Base-by-base conservation (phyloP, 768 basidiomycete species). In the Mrakia frigida region DNA sequence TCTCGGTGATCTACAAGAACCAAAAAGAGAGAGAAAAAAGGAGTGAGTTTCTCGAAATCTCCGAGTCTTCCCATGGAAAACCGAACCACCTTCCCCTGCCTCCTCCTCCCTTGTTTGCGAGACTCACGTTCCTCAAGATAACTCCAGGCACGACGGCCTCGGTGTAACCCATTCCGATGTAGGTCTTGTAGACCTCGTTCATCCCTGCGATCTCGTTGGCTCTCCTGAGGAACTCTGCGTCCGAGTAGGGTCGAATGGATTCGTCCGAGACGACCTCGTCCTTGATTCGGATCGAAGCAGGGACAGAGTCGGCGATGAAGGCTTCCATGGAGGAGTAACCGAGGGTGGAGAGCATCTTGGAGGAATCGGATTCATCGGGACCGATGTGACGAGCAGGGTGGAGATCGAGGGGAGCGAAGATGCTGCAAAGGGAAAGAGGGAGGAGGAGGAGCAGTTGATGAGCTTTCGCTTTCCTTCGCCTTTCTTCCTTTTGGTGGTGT, bases 131-230 rank as follows among this genome's bases (percentile, higher is more conserved):
- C 78, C 95, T 90, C 80, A 96, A 86, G 83, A 97, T 93, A 70
- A 97, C 93, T 11, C 92, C 91, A n/a, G 95, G 95, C 6, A 96
- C 92, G 65, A 96, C 92, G 4, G 94, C 93, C 79, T 90, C 90
- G 82, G 95, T 92, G 84, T 97, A 99, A 13, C 97, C 96, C 93
- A 98, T 94, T 50, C 97, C 97, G 81, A 98, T 99, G 83, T 94
- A 98, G 81, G 90, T 95, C 86, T 90, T 92, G 83, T 91, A 91
- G 7, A 88, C 85, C 84, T 90, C 88, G 84, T 99, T 98, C 82
- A 88, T 86, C 23, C 82, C 84, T n/a, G 89, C 94, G 14, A 98
- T 85, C 79, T 87, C 87, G 81, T 89, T 90, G 0, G 92, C 94
- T 73, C 92, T 86, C 28, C 85, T 84, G 74, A 90, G 85, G 59